phyloP scores from a whole-genome alignment of 768 basidiomycete species.

The Clavaria fumosa region DNA sequence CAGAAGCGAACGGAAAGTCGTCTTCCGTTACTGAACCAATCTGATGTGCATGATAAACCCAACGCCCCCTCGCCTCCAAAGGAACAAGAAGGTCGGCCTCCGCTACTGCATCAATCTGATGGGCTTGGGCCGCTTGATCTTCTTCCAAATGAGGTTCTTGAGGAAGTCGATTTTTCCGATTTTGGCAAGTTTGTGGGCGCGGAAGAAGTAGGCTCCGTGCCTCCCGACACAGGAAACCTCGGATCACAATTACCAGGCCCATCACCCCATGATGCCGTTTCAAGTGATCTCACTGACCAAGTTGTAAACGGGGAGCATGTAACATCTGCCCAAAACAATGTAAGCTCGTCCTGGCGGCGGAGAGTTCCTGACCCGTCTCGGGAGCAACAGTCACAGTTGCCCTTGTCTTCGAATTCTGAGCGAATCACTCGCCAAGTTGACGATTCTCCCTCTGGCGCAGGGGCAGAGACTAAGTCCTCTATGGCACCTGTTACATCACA shows the following conservation, averaged over 20 bases:
- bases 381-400: background rate
- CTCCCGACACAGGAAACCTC: conserved; percentile 12
- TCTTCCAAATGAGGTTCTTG: conserved; percentile 44
- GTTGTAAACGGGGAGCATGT: conserved; percentile 7
- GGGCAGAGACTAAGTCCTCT: background rate
- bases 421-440: no score
- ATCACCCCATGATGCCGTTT: conserved; percentile 11
- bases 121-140: conserved; percentile 19
- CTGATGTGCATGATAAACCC: no score
- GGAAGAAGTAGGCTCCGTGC: no score
- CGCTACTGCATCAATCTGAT: conserved; percentile 9
- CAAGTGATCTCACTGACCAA: background rate
- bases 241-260: no score
- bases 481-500: conserved; percentile 4
- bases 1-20: no score
- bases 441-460: background rate
- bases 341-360: conserved; percentile 32
- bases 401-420: no score
- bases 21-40: no score
- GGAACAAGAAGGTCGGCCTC: no score
- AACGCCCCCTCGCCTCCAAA: no score
- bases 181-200: conserved; percentile 55
- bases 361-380: conserved; percentile 8
- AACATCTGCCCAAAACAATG: conserved; percentile 12
- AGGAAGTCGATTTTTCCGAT: conserved; percentile 71